These are phyloP conservation scores for Cyberlindnera amylophila DNA, from an alignment of 805 yeast genomes.

Conservation along the genomic window DNA sequence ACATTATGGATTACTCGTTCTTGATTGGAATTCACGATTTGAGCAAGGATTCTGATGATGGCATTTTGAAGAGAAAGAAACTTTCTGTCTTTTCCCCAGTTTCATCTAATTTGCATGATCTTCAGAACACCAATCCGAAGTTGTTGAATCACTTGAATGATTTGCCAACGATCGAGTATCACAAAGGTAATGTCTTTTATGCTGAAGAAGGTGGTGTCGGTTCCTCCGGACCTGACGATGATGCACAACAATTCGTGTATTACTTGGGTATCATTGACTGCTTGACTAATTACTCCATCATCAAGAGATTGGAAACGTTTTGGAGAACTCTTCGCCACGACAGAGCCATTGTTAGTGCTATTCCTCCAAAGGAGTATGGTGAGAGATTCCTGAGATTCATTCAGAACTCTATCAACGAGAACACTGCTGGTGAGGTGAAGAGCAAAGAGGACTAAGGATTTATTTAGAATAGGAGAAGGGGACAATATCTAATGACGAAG, in stretches of 20 bases:
- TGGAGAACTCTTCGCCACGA: constrained; percentile 73
- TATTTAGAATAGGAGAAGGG: neutral
- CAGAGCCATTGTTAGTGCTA: constrained; percentile 72
- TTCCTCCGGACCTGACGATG: constrained; percentile 56
- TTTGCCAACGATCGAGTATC: constrained; percentile 41
- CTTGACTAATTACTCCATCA: constrained; percentile 70
- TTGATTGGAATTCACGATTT: constrained; percentile 85
- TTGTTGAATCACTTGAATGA: constrained; percentile 38
- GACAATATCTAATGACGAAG: too few species aligned
- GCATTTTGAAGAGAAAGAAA: constrained; percentile 31
- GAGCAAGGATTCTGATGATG: constrained; percentile 46
- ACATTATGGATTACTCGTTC: constrained; percentile 94
- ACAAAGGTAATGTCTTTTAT: constrained; percentile 57
- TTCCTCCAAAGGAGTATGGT: constrained; percentile 90
- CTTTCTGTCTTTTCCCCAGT: constrained; percentile 33
- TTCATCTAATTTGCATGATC: constrained; percentile 25
- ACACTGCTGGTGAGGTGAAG: constrained; percentile 18
- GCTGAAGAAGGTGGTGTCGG: constrained; percentile 82
- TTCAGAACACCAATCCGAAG: constrained; percentile 45
- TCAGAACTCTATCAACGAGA: constrained; percentile 32
- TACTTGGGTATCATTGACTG: constrained; percentile 94
- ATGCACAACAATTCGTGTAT: constrained; percentile 66
- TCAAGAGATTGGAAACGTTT: constrained; percentile 79
- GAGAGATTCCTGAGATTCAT: constrained; percentile 78
- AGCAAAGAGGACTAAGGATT: constrained; percentile 5